Conservation (phyloP, 129 eudicot genomes). For the Centrapalus pauciflorus region DNA sequence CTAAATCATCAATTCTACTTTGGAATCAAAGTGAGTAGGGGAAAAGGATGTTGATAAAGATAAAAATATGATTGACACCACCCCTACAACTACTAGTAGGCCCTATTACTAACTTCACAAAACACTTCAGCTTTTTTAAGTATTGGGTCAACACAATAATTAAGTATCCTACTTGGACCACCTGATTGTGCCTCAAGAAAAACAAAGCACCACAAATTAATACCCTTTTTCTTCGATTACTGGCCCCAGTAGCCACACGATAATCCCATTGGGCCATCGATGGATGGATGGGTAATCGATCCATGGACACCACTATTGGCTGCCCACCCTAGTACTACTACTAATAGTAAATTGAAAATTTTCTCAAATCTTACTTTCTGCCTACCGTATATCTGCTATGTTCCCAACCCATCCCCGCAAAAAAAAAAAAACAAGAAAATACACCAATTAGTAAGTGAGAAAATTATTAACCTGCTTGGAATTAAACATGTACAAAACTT, state of each 20-base stretch:
- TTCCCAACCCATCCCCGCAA: not conserved
- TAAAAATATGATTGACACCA: conserved; percentile 1
- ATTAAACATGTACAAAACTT: not conserved
- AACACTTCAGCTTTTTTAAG: not conserved
- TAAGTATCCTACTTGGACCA: conserved; percentile 28
- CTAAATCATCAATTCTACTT: conserved; percentile 18
- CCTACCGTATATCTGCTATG: not conserved
- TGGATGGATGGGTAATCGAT: conserved; percentile 18
- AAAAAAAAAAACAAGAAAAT: not conserved
- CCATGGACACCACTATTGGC: not conserved
- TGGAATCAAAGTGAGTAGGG: not conserved
- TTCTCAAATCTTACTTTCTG: conserved; percentile 9
- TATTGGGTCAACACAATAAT: conserved; percentile 3
- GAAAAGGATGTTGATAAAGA: not conserved
- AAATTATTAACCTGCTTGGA: conserved; percentile 2
- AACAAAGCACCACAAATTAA: conserved; percentile 17
- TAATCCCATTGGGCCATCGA: conserved; percentile 16
- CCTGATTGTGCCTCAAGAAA: conserved; percentile 12
- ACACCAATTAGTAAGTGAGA: not conserved
- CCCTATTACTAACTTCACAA: conserved; percentile 9
- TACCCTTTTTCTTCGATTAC: not conserved
- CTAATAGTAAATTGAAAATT: conserved; percentile 6
- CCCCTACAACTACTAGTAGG: conserved; percentile 15
- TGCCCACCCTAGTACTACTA: conserved; percentile 5
- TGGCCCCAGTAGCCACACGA: conserved; percentile 12